These are phyloP conservation scores for Meira nashicola DNA, from an alignment of 1,284 basidiomycete species.

Conservation along the genomic window DNA sequence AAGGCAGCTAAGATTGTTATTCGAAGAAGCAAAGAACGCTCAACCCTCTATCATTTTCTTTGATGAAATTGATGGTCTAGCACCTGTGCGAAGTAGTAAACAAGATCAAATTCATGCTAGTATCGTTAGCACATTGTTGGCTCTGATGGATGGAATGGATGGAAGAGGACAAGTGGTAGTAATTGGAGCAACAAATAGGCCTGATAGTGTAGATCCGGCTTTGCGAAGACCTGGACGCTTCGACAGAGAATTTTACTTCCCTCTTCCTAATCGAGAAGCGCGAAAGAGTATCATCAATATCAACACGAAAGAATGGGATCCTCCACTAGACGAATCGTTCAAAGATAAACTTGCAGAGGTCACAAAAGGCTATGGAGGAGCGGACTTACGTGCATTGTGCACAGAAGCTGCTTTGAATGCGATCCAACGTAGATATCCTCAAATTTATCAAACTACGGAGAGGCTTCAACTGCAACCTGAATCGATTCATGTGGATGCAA, in stretches of 20 bases:
- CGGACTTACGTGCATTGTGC: constrained; percentile 68
- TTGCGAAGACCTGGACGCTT: constrained; percentile 90
- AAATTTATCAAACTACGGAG: constrained; percentile 90
- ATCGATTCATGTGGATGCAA: constrained; percentile 75
- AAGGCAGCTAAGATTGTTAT: constrained; percentile 86
- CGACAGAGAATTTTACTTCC: constrained; percentile 98
- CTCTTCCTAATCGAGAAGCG: constrained; percentile 77
- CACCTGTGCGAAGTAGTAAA: constrained; percentile 93
- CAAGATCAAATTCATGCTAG: constrained; percentile 99
- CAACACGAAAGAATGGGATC: constrained; percentile 86
- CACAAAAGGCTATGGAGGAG: constrained; percentile 97
- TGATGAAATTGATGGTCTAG: constrained; percentile 97
- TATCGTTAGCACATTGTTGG: constrained; percentile 90
- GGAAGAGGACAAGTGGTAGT: constrained; percentile 91
- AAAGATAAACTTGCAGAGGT: constrained; percentile 72
- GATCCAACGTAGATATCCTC: constrained; percentile 90
- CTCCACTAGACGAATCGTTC: constrained; percentile 67
- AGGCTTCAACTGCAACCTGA: constrained; percentile 79
- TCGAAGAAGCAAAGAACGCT: constrained; percentile 87
- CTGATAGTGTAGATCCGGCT: constrained; percentile 94
- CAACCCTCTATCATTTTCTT: constrained; percentile 97
- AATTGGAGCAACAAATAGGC: constrained; percentile 94
- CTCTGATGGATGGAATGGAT: constrained; percentile 99
- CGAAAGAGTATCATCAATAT: constrained; percentile 83
- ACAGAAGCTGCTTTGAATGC: constrained; percentile 96